Evolutionary conservation across 1,139 yeast genomes (phyloP).

Genomic region (Yamadazyma sp.): DNA sequence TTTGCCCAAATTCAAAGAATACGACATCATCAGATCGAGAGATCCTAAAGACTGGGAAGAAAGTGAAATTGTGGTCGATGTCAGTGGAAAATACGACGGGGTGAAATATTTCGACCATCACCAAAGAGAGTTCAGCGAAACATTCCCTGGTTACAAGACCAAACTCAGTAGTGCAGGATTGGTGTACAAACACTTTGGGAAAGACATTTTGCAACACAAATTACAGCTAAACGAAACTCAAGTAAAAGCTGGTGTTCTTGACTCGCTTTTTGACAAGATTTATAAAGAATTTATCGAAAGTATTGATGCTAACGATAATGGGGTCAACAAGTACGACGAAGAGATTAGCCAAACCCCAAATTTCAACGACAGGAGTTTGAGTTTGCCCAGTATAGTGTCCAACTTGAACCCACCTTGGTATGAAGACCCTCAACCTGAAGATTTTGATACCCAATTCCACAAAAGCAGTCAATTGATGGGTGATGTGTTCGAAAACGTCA

Average conservation of each 20-base stretch:
- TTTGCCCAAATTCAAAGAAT: constrained; percentile 66
- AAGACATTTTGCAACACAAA: constrained; percentile 61
- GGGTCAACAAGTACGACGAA: constrained; percentile 70
- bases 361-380: constrained; percentile 46
- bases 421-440: constrained; percentile 60
- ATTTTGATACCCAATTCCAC: constrained; percentile 63
- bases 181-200: constrained; percentile 90
- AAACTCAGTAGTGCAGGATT: constrained; percentile 93
- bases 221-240: constrained; percentile 31
- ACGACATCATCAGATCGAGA: constrained; percentile 79
- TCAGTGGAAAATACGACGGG: constrained; percentile 90
- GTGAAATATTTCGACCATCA: constrained; percentile 91
- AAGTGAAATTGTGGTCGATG: constrained; percentile 93
- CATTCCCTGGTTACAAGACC: constrained; percentile 48
- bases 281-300: constrained; percentile 88
- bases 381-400: constrained; percentile 76
- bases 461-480: constrained; percentile 86
- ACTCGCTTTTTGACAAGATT: constrained; percentile 66
- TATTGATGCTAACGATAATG: constrained; percentile 95
- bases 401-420: constrained; percentile 87
- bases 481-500: constrained; percentile 63
- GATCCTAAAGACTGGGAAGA: constrained; percentile 79
- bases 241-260: constrained; percentile 35
- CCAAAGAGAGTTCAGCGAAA: constrained; percentile 62
- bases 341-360: constrained; percentile 33